Base-by-base conservation (phyloP, 179 eudicot species). In the Patellifolia procumbens region DNA sequence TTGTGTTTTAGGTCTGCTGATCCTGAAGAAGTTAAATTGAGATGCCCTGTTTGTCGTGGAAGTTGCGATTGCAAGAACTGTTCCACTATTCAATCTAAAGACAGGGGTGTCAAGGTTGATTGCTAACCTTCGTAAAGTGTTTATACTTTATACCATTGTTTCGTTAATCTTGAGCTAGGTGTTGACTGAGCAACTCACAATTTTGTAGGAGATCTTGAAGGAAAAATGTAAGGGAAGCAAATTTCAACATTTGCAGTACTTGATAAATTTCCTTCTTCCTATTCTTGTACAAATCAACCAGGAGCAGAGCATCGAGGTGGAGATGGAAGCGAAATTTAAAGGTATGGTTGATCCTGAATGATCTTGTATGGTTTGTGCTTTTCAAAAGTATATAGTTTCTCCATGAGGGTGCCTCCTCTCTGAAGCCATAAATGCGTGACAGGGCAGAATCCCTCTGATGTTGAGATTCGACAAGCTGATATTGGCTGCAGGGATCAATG, bases 41-140 rank as follows among this genome's bases (percentile, higher is more conserved):
- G 67, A 81, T 96, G 99, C 75, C 94, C 98, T 60, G 94, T 91
- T 81, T 96, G 99, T 79, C 81, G 77, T 70, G 88, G 83, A 76
- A 87, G 84, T 80, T 96, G 99, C 74, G 80, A 80, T 76, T 96
- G 99, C 80, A 88, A 86, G 76, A 79, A 83, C 56, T 96, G 99
- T 78, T 73, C 53, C 74, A 75, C 56, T 49, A 80, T 76, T 76
- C 85, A 70, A 77, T 81, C 84, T 42, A 88, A 86, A 83, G 86
- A 82, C 56, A 60, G 35, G 49, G 82, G 74, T 70, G 24, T 78
- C 28, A 81, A 91, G 97, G 97, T 92, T 76, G 66, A 63, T 49
- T 29, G 45, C 64, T 32, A 20, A 55, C 73, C 71, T 34, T 42
- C 43, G 48, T 2, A 7, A 9, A 19, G 11, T 7, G 53, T 26